Conservation (phyloP, 2,329 filamentous ascomycete species). For the Periconia sp. region DNA sequence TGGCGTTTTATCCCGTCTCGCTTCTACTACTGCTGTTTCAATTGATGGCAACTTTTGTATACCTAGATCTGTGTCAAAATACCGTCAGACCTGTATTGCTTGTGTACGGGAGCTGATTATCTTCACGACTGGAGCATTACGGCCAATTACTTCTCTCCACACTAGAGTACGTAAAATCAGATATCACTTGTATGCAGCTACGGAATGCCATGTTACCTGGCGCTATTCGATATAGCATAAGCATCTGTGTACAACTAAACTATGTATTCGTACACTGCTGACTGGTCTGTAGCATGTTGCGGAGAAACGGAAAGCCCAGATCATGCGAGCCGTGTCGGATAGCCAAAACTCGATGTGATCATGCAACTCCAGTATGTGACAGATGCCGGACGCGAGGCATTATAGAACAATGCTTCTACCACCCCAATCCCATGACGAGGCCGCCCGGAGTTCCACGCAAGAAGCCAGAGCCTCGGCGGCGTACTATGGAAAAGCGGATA, state of each 20-base stretch:
- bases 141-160: not conserved
- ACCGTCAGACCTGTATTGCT: too few relatives aligned
- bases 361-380: conserved; percentile 35
- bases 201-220: not conserved
- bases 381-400: conserved; percentile 38
- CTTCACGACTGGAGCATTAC: too few relatives aligned
- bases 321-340: conserved; percentile 41
- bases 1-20: too few relatives aligned
- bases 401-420: conserved; percentile 39
- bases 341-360: conserved; percentile 40
- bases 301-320: conserved; percentile 40
- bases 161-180: not conserved
- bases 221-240: not conserved
- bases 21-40: too few relatives aligned
- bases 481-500: conserved; percentile 20
- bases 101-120: too few relatives aligned
- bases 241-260: not conserved
- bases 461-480: conserved; percentile 33
- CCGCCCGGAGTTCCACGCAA: conserved; percentile 39
- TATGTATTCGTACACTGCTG: not conserved
- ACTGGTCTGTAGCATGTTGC: conserved; percentile 25
- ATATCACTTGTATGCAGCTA: not conserved
- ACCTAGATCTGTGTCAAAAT: too few relatives aligned
- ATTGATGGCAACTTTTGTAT: too few relatives aligned
- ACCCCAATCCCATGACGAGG: conserved; percentile 41